Evolutionary conservation across 108 stramenopile genomes (phyloP).

Genomic region (Aurantiochytrium sp.): DNA sequence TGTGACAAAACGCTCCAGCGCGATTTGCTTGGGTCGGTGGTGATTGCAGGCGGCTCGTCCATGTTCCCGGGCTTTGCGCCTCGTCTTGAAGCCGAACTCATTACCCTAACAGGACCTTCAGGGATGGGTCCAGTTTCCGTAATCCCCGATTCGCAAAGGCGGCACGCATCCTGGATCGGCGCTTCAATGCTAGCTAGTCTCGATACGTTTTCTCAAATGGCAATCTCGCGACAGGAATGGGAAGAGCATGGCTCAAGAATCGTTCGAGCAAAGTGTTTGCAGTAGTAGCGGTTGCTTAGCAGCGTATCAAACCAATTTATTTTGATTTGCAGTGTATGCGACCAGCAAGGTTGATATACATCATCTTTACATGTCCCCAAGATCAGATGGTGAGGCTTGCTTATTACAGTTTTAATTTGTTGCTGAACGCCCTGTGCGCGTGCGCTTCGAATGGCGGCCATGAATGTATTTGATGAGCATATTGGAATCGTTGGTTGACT

Average conservation of each 20-base stretch:
- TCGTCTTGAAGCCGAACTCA: neutral
- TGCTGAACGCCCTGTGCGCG: neutral
- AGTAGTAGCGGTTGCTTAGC: neutral
- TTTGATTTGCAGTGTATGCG: too few relatives aligned
- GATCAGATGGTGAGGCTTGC: too few relatives aligned
- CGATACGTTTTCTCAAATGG: neutral
- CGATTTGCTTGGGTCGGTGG: neutral
- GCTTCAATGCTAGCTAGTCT: conserved; percentile 4
- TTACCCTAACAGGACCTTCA: neutral
- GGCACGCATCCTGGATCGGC: conserved; percentile 19
- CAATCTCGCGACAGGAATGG: neutral
- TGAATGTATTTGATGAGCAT: neutral
- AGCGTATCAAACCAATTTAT: too few relatives aligned
- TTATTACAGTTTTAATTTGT: too few relatives aligned
- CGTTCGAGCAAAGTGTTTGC: neutral
- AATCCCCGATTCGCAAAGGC: neutral
- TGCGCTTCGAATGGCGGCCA: neutral
- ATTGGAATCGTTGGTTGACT: neutral
- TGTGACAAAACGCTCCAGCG: neutral
- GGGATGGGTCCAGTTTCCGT: neutral
- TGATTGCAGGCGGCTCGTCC: neutral
- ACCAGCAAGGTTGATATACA: too few relatives aligned
- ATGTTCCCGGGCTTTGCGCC: conserved; percentile 10
- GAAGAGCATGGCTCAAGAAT: conserved; percentile 9
- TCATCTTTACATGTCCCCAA: too few relatives aligned